These are phyloP conservation scores for Cadophora malorum DNA, from an alignment of 2,329 filamentous ascomycete genomes.

Conservation along the genomic window DNA sequence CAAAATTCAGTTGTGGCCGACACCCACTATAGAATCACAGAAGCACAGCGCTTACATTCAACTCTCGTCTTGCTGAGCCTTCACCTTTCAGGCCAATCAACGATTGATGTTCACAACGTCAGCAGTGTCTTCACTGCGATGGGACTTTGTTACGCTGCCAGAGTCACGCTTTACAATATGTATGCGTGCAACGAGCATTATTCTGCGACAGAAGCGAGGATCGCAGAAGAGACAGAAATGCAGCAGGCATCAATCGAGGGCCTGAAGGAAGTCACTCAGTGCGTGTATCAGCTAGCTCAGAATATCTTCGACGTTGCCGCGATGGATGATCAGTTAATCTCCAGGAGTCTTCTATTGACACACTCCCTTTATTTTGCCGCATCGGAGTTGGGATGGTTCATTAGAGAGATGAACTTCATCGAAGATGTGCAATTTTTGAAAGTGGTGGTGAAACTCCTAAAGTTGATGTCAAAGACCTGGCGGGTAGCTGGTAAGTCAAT, in stretches of 20 bases:
- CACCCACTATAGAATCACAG: neutral
- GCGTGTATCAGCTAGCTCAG: neutral
- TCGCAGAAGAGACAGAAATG: constrained; percentile 23
- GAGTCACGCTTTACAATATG: constrained; percentile 21
- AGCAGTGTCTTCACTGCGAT: neutral
- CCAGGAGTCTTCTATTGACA: neutral
- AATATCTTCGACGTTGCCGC: neutral
- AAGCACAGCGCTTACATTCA: constrained; percentile 8
- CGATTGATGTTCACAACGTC: neutral
- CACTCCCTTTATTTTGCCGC: constrained; percentile 21
- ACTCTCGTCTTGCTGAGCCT: neutral
- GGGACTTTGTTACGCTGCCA: constrained; percentile 23
- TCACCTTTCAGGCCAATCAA: neutral
- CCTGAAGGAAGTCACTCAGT: constrained; percentile 10
- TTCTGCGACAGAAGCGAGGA: neutral
- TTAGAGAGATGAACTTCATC: neutral
- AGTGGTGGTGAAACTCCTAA: neutral
- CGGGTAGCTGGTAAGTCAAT: neutral
- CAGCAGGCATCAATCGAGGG: constrained; percentile 20
- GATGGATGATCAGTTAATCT: neutral
- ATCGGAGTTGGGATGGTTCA: constrained; percentile 20
- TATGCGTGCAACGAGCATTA: constrained; percentile 23
- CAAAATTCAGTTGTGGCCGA: neutral
- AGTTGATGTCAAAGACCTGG: neutral
- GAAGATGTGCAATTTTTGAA: constrained; percentile 1